These are phyloP conservation scores for Persicaria maculosa DNA, from an alignment of 148 eudicot genomes.

Conservation along the genomic window DNA sequence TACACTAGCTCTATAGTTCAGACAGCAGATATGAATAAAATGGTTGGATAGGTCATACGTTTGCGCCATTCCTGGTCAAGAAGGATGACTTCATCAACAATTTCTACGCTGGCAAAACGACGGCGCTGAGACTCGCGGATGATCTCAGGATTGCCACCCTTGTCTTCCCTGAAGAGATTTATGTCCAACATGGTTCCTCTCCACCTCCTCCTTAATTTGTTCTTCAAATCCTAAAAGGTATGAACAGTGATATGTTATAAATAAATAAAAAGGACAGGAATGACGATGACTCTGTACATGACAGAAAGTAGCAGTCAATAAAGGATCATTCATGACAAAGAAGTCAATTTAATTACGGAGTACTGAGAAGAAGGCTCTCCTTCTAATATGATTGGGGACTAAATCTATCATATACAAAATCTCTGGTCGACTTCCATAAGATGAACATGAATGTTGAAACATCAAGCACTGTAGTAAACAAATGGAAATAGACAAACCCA, in stretches of 20 bases:
- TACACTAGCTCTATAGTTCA: not conserved
- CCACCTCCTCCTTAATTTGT: not conserved
- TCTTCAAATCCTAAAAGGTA: not conserved
- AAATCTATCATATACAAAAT: not conserved
- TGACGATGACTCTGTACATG: not conserved
- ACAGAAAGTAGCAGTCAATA: not conserved
- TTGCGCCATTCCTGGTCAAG: conserved; percentile 68
- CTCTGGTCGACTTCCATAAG: no score
- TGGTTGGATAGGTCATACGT: conserved; percentile 25
- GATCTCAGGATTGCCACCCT: conserved; percentile 66
- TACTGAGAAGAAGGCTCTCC: not conserved
- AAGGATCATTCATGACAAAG: not conserved
- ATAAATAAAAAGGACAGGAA: not conserved
- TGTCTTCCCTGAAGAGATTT: conserved; percentile 70
- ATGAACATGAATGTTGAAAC: no score
- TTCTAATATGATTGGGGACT: not conserved
- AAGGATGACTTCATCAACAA: conserved; percentile 63
- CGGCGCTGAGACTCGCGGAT: conserved; percentile 84
- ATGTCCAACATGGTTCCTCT: conserved; percentile 61
- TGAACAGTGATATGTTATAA: not conserved
- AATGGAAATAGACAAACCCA: no score
- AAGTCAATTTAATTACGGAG: not conserved
- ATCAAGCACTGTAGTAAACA: no score
- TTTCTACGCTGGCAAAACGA: conserved; percentile 52
- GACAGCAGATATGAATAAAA: not conserved